Conservation (phyloP, 352 stramenopile species). For the Phytophthora europaea region DNA sequence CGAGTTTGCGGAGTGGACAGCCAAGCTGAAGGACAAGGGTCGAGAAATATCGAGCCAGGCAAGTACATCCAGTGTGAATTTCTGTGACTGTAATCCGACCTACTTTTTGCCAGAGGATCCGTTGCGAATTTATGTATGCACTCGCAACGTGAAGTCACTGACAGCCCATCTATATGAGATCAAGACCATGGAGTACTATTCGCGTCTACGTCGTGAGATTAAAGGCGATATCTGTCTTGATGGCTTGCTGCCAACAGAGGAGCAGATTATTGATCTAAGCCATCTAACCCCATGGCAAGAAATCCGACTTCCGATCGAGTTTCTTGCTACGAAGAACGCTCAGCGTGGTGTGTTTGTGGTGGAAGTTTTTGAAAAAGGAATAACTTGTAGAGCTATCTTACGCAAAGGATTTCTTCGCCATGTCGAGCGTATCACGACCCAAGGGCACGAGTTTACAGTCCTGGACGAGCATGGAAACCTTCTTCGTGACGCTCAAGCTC, state of each 20-base stretch:
- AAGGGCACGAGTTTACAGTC: conserved; percentile 62
- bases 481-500: conserved; percentile 40
- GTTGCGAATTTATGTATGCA: conserved; percentile 48
- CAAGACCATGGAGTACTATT: conserved; percentile 69
- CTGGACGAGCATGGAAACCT: conserved; percentile 58
- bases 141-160: conserved; percentile 60
- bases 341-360: conserved; percentile 69
- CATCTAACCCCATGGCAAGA: conserved; percentile 60
- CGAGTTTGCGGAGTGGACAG: conserved; percentile 42
- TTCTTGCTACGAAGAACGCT: conserved; percentile 19
- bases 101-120: conserved; percentile 55
- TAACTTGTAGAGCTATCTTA: conserved; percentile 65
- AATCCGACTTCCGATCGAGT: conserved; percentile 44
- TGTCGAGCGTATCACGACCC: conserved; percentile 51
- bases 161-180: conserved; percentile 74
- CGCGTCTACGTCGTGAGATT: conserved; percentile 54
- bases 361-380: conserved; percentile 66
- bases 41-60: conserved; percentile 27
- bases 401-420: conserved; percentile 67
- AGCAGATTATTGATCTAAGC: conserved; percentile 58
- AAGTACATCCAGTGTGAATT: conserved; percentile 44
- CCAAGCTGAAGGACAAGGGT: conserved; percentile 39
- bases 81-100: conserved; percentile 59
- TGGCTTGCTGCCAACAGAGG: conserved; percentile 66
- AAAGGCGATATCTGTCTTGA: conserved; percentile 64